Base-by-base conservation (phyloP, 768 basidiomycete species). In the Boletus pseudopeckii region DNA sequence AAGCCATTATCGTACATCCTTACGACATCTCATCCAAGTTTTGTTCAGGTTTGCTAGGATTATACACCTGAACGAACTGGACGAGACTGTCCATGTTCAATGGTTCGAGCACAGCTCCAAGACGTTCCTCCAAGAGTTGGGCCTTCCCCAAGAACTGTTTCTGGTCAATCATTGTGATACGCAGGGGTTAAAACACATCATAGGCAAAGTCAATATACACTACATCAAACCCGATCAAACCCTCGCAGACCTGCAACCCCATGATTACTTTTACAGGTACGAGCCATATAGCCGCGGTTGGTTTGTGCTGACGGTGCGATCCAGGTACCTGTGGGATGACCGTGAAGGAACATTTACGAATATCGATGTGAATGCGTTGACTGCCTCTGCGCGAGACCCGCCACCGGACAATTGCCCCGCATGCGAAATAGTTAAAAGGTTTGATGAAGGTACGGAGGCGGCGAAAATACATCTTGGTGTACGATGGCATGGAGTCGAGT, bases 31-130 rank as follows among this genome's bases (percentile, higher is more conserved):
- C 17, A 43, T 48, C 11, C 15, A 37, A 22, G 24, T 17, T 55
- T 47, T 28, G 14, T 42, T 15, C 58, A 90, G 88, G 88, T 90
- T 91, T 67, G 88, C 76, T 0, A 76, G 75, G 59, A 83, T 92
- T 24, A 64, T 84, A 0, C 79, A 75, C 47, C 77, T 90, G 52
- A 66, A 77, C 15, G 69, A 73, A 33, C 68, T 74, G 15, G 54
- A 70, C 5, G 68, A 75, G 49, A 68, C 53, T 2, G 78, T 80
- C 1, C 90, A 92, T 65, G 69, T 88, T 10, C 87, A 83, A 33
- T 92, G 88, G 88, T 80, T 87, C 28, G 79, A 86, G 49, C 90
- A 92, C 60, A 80, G 82, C 0, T 79, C 80, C 0, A 77, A 80
- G 50, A 86, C 83, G 0, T 64, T 81, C n/a, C 64, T 90, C 26